Base-by-base conservation (phyloP, 306 rosid genomes). In the Alnus rubra region DNA sequence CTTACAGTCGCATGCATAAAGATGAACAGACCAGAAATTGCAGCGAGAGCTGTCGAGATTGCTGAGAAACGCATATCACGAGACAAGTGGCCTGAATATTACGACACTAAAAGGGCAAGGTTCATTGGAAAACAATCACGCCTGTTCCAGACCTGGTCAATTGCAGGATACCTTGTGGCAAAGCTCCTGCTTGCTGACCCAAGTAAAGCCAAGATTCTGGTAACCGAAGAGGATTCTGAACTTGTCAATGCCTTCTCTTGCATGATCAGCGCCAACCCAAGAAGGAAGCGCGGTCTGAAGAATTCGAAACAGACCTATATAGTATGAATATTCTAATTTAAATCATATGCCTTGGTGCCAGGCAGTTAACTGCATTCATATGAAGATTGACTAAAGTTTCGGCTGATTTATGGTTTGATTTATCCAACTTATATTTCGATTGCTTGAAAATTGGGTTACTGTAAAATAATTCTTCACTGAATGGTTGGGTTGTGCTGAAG, bases 61-160 rank as follows among this genome's bases (percentile, higher is more conserved):
- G 90, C 90, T 0, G 97, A 89, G 88, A 84, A 86, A 64, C 87
- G 88, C 48, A 68, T 93, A 44, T 85, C 96, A 14, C 80, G 72
- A 78, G 97, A 93, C 79, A 93, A 80, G 80, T 93, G 98, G 98
- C 98, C 98, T 0, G 97, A 93, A 82, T 93, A 91, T 65, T 93
- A 89, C 33, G 97, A 93, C 82, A 91, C 97, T 1, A 91, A 82
- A 72, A 91, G 82, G 80, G 88, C 85, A 47, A 84, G 88, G 76
- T 83, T 93, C 56, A 86, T 93, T 7, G 98, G 98, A 23, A 93
- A 93, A 83, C 97, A 93, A 82, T 74, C 98, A 14, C 92, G 12
- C 69, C 80, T 93, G 28, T 89, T 47, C 53, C 98, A 89, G 73
- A 91, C 98, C 23, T 93, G 97, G 98, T 89, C 98, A 8, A 89